Evolutionary conservation across 371 early-diverging fungal species (phyloP), one percentile per base, ranked within the genome.

Genomic region (Mycotypha africana): DNA sequence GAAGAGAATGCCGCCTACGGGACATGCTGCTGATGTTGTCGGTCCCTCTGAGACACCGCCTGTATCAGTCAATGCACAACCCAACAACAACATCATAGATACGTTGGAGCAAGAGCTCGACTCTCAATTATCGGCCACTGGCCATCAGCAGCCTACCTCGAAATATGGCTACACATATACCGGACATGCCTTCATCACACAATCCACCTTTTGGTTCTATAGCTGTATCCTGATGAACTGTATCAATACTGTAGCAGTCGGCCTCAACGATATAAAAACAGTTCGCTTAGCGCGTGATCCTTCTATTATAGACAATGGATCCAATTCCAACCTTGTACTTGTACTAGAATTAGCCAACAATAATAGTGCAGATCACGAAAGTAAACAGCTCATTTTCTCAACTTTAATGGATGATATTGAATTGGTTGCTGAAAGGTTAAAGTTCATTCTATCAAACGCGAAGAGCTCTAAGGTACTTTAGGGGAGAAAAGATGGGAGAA

Each of bases 121-220:
- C 35, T 15, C 49, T 1, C 65, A 71, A 23, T 37, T 71, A 22
- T n/a, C n/a, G n/a, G 23, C 60, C 12, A 51, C 43, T n/a, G 22
- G 45, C 24, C 42, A 60, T 17, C 48, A 52, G 12, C 51, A 53
- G 4, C 69, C 73, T 0, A 28, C 49, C 6, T 68, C 69, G 1
- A 47, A 48, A 5, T 61, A 56, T 34, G 74, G 67, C 4, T 66
- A 63, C 32, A 38, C 60, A 3, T 73, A 73, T 43, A 68, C 70
- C 2, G 74, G 74, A 1, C 54, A 63, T 39, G 70, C 55, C 15
- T 73, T 61, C 39, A 49, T 73, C 16, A 73, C 74, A 4, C 74
- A 73, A 41, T 60, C 65, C 9, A 62, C 67, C 0, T 67, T 73
- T 45, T 73, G 74, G 74, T 69, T 69, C 25, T 69, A 73, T 28